Evolutionary conservation across 306 rosid species (phyloP), one percentile per base, ranked within the genome.

Genomic region (Myrica gale): DNA sequence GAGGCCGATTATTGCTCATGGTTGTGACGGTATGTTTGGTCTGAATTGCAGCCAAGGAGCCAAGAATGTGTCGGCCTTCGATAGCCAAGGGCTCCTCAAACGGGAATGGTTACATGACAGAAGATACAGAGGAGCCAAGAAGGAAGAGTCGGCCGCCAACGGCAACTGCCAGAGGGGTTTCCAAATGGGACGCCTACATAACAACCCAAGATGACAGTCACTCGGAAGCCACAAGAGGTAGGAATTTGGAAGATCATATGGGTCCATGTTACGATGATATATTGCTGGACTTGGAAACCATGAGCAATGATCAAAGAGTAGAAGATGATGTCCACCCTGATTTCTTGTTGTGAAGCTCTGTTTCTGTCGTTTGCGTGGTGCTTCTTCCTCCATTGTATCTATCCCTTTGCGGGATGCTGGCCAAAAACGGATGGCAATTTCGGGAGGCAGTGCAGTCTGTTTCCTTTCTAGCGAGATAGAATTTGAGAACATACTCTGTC

Each of bases 291-390:
- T 80, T 85, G 4, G 84, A 80, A 77, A 77, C 73, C 46, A 32
- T 78, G 10, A 42, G 83, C 11, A 74, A 84, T 2, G 97, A 92
- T 57, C 85, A 89, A 85, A 82, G 46, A 13, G 90, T 92, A 26
- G 96, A 89, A 77, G 97, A 92, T 62, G 95, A 89, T 48, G 69
- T 92, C 62, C 98, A 94, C 80, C 95, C 96, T 2, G 97, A 92
- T 74, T 94, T 94, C 84, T 16, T 85, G 80, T 88, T 85, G 80
- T 89, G 84, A 88, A 68, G 72, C 72, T 43, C 21, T 57, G 23
- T 39, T 51, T 72, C 50, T 6, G 9, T 26, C 6, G 0, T 26
- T 42, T 42, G 39, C 11, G 16, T 23, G 10, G 66, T 58, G 39
- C 41, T 58, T 15, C n/a, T 12, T 58, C 65, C 41, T 21, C 16